Evolutionary conservation across 768 basidiomycete genomes (phyloP).

Genomic region (Serendipita vermifera): DNA sequence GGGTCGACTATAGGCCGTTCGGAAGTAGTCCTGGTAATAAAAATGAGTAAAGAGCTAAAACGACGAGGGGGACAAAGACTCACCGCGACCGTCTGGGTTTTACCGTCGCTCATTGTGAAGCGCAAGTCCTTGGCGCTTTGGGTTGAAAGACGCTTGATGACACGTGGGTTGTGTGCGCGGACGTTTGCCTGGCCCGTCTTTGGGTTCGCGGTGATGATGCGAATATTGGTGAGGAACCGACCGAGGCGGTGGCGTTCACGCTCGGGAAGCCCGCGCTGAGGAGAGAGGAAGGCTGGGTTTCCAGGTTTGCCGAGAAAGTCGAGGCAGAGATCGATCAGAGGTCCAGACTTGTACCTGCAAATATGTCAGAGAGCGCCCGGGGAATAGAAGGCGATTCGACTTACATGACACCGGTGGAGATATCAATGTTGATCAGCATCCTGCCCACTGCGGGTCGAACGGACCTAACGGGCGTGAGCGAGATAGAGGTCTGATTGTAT

Average conservation of each 20-base stretch:
- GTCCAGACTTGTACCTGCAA: conserved; percentile 41
- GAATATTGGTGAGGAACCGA: conserved; percentile 42
- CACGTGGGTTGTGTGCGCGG: conserved; percentile 29
- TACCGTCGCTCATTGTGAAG: conserved; percentile 48
- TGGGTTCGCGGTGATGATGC: conserved; percentile 32
- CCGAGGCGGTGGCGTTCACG: conserved; percentile 41
- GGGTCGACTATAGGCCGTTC: conserved; percentile 35
- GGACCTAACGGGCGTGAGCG: conserved; percentile 24
- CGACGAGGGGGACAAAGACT: conserved; percentile 15
- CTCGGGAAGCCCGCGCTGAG: conserved; percentile 33
- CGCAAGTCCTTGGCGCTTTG: conserved; percentile 40
- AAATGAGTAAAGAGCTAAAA: conserved; percentile 25
- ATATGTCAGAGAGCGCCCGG: not conserved
- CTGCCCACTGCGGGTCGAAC: conserved; percentile 51
- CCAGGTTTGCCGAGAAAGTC: conserved; percentile 33
- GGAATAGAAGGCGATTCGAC: not conserved
- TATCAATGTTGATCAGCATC: conserved; percentile 64
- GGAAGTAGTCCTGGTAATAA: conserved; percentile 48
- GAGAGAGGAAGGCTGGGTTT: conserved; percentile 26
- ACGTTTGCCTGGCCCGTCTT: conserved; percentile 18
- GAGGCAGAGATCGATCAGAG: conserved; percentile 43
- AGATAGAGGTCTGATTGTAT: not conserved
- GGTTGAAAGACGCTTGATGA: conserved; percentile 46
- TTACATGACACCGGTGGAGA: conserved; percentile 57
- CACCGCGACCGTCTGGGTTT: conserved; percentile 13